These are phyloP conservation scores for Pistacia vera DNA, from an alignment of 345 rosid species.

Conservation along the genomic window DNA sequence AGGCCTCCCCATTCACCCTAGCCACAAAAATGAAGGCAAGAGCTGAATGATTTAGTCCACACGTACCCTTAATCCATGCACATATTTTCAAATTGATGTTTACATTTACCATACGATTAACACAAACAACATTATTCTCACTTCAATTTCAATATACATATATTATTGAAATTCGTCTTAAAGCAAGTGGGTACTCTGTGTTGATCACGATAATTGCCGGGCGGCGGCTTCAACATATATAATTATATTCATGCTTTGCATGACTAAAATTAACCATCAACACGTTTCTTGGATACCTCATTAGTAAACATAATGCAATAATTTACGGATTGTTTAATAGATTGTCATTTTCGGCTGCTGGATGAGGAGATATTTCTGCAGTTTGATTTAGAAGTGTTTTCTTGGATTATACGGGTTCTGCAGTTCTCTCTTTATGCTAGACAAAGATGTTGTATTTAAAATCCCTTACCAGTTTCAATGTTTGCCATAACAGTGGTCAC, in stretches of 20 bases:
- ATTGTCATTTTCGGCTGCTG: neutral
- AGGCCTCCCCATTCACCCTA: neutral
- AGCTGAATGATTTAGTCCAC: neutral
- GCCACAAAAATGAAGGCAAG: neutral
- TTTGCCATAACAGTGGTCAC: neutral
- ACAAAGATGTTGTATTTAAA: neutral
- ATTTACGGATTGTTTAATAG: neutral
- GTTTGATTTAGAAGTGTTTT: neutral
- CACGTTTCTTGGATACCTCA: neutral
- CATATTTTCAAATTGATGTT: neutral
- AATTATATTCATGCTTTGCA: neutral
- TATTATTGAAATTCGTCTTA: neutral
- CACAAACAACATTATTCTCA: neutral
- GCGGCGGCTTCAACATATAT: neutral
- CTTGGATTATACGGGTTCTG: neutral
- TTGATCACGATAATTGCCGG: neutral
- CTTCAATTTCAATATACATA: neutral
- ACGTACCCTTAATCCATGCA: neutral
- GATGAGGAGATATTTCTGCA: neutral
- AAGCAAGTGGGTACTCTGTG: neutral
- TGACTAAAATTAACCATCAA: neutral
- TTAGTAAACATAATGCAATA: neutral
- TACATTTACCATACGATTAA: neutral
- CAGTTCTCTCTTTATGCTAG: neutral
- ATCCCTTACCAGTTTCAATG: neutral